Percentiles rank a stretch among this genome's conserved stretches.
phyloP scores from a whole-genome alignment of 1,139 yeast species.

The Sugiyamaella sp. region DNA sequence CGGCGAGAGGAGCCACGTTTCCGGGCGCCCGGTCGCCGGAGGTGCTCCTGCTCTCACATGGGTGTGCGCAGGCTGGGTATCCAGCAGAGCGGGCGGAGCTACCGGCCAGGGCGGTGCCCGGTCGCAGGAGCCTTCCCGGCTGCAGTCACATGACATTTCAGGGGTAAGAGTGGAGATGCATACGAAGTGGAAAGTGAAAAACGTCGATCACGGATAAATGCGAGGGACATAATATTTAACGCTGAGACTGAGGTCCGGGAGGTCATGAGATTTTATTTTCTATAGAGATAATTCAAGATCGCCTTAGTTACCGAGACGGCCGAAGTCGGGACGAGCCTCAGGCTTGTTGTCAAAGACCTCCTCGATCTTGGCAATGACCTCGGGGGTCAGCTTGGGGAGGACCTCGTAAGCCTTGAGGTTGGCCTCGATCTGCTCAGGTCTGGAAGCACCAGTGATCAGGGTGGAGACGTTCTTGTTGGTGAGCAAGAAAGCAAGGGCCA shows the following conservation, averaged over 20 bases:
- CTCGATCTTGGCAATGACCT: slow-evolving; percentile 39
- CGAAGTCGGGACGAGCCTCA: slow-evolving; percentile 25
- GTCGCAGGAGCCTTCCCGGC: not conserved
- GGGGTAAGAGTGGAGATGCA: too few relatives aligned
- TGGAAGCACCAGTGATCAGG: slow-evolving; percentile 43
- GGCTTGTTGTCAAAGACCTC: slow-evolving; percentile 40
- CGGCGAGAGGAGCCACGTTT: too few relatives aligned
- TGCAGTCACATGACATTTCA: not conserved
- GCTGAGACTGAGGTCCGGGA: not conserved
- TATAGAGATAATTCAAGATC: not conserved
- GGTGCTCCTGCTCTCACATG: too few relatives aligned
- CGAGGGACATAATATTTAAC: too few relatives aligned
- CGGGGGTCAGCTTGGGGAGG: slow-evolving; percentile 39
- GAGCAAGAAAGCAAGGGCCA: slow-evolving; percentile 41
- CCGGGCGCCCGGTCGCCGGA: too few relatives aligned
- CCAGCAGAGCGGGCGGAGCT: not conserved
- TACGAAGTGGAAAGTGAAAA: too few relatives aligned
- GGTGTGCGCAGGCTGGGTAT: too few relatives aligned
- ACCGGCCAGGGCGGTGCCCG: not conserved
- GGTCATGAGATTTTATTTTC: not conserved
- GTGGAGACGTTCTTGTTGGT: slow-evolving; percentile 41
- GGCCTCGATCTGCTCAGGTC: slow-evolving; percentile 40
- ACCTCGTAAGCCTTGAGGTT: slow-evolving; percentile 42
- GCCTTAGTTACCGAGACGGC: slow-evolving; percentile 20
- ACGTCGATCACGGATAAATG: not conserved